phyloP scores from a whole-genome alignment of 805 yeast genomes.

The Lipomyces kockii region DNA sequence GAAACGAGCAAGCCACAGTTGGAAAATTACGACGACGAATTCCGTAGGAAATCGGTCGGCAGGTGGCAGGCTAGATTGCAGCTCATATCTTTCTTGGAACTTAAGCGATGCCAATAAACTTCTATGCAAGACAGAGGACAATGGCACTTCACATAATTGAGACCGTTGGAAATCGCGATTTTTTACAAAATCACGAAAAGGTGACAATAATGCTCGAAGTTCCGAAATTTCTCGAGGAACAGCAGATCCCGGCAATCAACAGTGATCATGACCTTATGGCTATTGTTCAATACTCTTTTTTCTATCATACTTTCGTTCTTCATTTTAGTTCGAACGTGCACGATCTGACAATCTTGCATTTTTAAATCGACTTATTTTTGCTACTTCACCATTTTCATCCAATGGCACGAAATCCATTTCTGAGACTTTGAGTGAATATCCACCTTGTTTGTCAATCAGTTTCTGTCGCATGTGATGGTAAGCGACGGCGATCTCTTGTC shows the following conservation, averaged over 20 bases:
- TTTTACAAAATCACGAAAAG: background rate
- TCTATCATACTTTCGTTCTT: background rate
- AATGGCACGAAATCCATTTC: conserved; percentile 66
- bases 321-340: background rate
- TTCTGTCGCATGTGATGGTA: conserved; percentile 44
- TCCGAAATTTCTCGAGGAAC: background rate
- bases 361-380: conserved; percentile 64
- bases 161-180: background rate
- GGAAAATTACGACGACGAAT: background rate
- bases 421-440: conserved; percentile 48
- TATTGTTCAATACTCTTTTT: background rate
- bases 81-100: conserved; percentile 21
- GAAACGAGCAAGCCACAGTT: conserved; percentile 19
- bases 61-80: conserved; percentile 21
- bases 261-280: background rate
- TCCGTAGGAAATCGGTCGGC: background rate
- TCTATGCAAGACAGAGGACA: background rate
- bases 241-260: background rate
- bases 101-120: background rate
- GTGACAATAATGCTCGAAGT: background rate
- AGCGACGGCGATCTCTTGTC: conserved; percentile 40
- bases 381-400: conserved; percentile 62
- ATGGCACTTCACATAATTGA: background rate
- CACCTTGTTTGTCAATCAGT: conserved; percentile 43
- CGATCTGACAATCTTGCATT: conserved; percentile 48